phyloP scores from a whole-genome alignment of 129 eudicot species.

The Escallonia herrerae region DNA sequence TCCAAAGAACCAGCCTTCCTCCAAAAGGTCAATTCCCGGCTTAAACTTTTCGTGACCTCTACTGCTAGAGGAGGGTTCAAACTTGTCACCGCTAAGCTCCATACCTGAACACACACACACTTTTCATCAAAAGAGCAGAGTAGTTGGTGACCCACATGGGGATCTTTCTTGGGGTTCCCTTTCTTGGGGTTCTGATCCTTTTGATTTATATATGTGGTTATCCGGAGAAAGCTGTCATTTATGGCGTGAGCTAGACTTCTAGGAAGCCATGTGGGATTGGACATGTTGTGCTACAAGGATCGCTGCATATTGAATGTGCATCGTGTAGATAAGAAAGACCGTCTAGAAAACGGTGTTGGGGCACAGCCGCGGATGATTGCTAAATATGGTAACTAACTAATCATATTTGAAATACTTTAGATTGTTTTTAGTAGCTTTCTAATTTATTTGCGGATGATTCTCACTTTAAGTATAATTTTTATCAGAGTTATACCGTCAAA shows the following conservation, averaged over 20 bases:
- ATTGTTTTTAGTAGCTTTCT: too few species aligned
- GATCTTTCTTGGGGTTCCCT: not conserved
- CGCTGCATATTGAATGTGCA: constrained; percentile 16
- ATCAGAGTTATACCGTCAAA: too few species aligned
- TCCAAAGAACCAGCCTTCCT: constrained; percentile 78
- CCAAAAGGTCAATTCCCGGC: constrained; percentile 45
- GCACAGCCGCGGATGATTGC: too few species aligned
- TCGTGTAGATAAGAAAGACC: constrained; percentile 16
- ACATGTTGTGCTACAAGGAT: constrained; percentile 15
- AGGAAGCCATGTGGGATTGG: constrained; percentile 43
- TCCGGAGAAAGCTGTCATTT: constrained; percentile 29
- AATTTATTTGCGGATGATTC: too few species aligned
- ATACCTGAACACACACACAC: constrained; percentile 10
- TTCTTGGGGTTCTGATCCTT: not conserved
- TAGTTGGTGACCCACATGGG: constrained; percentile 22
- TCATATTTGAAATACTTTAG: too few species aligned
- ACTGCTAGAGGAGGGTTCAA: not conserved
- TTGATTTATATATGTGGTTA: constrained; percentile 1
- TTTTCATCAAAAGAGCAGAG: not conserved
- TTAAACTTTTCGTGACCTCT: constrained; percentile 15
- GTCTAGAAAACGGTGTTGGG: not conserved
- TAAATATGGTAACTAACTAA: too few species aligned
- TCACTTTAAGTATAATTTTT: too few species aligned
- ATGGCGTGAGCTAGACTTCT: constrained; percentile 22
- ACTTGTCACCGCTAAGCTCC: constrained; percentile 24